Evolutionary conservation across 352 stramenopile species (phyloP).

Genomic region (Pythium rhizo-oryzae): DNA sequence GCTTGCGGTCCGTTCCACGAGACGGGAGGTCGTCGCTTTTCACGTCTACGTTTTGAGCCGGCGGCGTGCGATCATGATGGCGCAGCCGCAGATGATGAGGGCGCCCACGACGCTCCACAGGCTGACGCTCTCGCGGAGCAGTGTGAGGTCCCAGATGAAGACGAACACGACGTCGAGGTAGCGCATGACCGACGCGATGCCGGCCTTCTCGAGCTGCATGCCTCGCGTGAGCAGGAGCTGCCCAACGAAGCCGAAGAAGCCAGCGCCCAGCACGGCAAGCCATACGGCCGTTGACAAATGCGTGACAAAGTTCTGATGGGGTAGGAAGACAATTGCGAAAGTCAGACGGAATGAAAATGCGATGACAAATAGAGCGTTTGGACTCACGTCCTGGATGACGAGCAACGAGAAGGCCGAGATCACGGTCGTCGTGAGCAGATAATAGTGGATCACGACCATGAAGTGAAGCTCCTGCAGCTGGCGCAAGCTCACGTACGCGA

Average conservation of each 20-base stretch:
- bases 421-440: conserved; percentile 41
- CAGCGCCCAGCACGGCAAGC: conserved; percentile 42
- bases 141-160: conserved; percentile 48
- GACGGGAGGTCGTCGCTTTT: not conserved
- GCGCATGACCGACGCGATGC: conserved; percentile 13
- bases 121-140: conserved; percentile 44
- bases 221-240: conserved; percentile 63
- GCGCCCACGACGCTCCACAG: conserved; percentile 46
- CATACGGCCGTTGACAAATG: conserved; percentile 40
- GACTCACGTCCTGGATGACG: conserved; percentile 2
- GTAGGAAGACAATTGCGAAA: not conserved
- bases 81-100: conserved; percentile 38
- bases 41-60: not conserved
- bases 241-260: conserved; percentile 44
- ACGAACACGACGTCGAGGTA: conserved; percentile 60
- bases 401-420: conserved; percentile 29
- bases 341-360: not conserved
- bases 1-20: no score
- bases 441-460: conserved; percentile 62
- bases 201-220: conserved; percentile 30
- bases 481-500: conserved; percentile 46
- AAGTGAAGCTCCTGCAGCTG: conserved; percentile 48
- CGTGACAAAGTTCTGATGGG: conserved; percentile 32
- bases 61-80: conserved; percentile 38
- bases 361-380: not conserved